These are phyloP conservation scores for Austropuccinia psidii DNA, from an alignment of 1,284 basidiomycete species.

Conservation along the genomic window DNA sequence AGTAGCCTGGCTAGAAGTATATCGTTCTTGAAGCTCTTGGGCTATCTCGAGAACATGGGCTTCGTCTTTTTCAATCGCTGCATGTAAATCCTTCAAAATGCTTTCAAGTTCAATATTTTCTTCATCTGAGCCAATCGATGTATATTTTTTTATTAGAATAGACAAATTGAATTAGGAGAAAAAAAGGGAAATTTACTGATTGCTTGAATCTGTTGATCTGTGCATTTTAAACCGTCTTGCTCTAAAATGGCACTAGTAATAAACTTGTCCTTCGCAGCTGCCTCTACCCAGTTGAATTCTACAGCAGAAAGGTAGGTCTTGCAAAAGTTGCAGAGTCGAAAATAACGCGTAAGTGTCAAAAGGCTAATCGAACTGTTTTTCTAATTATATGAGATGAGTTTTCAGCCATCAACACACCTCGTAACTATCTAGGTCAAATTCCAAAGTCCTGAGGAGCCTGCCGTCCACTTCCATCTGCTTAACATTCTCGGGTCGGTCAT, in stretches of 20 bases:
- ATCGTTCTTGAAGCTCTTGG: constrained; percentile 21
- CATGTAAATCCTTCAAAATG: not conserved
- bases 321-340: not conserved
- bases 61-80: constrained; percentile 3
- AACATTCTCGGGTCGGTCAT: not conserved
- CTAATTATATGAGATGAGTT: too few species aligned
- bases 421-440: constrained; percentile 22
- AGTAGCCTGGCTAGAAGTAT: not conserved
- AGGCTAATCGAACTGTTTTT: too few species aligned
- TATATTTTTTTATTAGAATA: not conserved
- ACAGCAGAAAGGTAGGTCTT: constrained; percentile 28
- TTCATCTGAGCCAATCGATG: not conserved
- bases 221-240: not conserved
- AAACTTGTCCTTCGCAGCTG: constrained; percentile 30
- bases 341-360: not conserved
- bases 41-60: constrained; percentile 16
- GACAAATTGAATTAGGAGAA: not conserved
- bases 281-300: constrained; percentile 34
- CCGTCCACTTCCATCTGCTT: constrained; percentile 23
- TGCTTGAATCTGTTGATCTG: constrained; percentile 16
- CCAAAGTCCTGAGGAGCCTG: not conserved
- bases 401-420: constrained; percentile 20
- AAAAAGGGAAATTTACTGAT: not conserved
- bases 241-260: constrained; percentile 13
- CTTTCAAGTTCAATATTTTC: constrained; percentile 9